Evolutionary conservation across 73 alveolate genomes (phyloP).

Genomic region (Tetrahymena borealis): DNA sequence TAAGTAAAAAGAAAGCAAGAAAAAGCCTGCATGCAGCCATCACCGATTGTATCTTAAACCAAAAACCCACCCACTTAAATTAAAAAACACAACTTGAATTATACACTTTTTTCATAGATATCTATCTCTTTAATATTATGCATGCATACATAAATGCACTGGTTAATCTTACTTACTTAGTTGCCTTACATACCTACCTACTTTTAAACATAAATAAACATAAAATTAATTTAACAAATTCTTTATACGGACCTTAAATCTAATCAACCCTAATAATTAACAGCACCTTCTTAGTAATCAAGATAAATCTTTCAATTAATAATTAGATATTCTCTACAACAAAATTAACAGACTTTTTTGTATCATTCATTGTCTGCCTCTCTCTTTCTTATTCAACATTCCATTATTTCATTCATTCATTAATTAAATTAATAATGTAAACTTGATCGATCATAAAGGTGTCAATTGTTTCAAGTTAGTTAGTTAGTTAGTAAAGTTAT

Average conservation of each 20-base stretch:
- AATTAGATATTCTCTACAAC: too few relatives aligned
- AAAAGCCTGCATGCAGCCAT: too few relatives aligned
- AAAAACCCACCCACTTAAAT: too few relatives aligned
- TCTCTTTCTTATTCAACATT: neutral
- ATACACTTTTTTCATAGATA: too few relatives aligned
- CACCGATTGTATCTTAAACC: too few relatives aligned
- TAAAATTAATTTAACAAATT: neutral
- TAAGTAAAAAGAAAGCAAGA: too few relatives aligned
- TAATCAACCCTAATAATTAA: neutral
- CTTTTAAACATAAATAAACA: neutral
- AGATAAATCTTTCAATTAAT: neutral
- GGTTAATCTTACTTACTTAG: neutral
- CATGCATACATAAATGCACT: neutral
- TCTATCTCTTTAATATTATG: too few relatives aligned
- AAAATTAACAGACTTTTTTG: neutral
- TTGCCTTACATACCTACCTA: neutral
- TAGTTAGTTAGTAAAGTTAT: neutral
- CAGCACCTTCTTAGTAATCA: neutral
- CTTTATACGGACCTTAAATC: neutral
- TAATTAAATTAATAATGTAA: neutral
- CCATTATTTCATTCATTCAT: neutral
- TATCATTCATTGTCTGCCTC: neutral
- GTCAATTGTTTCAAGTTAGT: neutral
- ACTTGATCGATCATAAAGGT: neutral
- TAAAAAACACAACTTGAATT: too few relatives aligned